These are phyloP conservation scores for Monosporascus sp. DNA, from an alignment of 2,329 filamentous ascomycete species.

Conservation along the genomic window DNA sequence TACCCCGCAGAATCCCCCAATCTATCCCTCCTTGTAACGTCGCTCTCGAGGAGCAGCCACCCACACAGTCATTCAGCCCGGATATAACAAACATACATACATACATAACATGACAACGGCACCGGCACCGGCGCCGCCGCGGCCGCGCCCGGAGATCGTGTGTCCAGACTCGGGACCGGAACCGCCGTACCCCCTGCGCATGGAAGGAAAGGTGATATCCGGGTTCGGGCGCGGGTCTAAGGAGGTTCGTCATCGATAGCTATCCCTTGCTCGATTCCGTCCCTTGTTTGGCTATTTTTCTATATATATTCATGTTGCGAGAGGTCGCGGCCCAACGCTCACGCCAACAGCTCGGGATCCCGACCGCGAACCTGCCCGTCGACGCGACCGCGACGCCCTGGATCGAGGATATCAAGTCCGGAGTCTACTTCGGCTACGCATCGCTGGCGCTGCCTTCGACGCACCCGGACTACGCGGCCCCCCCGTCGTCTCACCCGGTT, in stretches of 20 bases:
- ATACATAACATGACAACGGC: background rate
- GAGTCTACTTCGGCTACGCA: constrained; percentile 93
- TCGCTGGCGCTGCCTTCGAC: constrained; percentile 56
- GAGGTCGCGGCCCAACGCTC: constrained; percentile 1
- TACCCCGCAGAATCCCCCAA: no score
- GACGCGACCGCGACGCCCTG: constrained; percentile 55
- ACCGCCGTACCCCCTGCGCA: constrained; percentile 73
- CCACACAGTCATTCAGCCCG: background rate
- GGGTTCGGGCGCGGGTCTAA: constrained; percentile 93
- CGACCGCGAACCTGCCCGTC: constrained; percentile 87
- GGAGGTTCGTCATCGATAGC: constrained; percentile 54
- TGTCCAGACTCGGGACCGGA: constrained; percentile 71
- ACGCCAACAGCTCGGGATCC: constrained; percentile 74
- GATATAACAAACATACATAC: background rate
- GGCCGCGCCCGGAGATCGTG: constrained; percentile 60
- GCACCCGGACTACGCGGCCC: constrained; percentile 37
- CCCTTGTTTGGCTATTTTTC: background rate
- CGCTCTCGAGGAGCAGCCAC: no score
- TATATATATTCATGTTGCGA: background rate
- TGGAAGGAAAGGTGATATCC: constrained; percentile 83
- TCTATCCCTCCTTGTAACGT: no score
- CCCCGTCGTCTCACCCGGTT: constrained; percentile 3
- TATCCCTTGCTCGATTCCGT: background rate
- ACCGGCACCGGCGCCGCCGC: constrained; percentile 4
- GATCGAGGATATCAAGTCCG: constrained; percentile 62